Conservation (phyloP, 495 filamentous ascomycete species). For the Peziza echinospora region DNA sequence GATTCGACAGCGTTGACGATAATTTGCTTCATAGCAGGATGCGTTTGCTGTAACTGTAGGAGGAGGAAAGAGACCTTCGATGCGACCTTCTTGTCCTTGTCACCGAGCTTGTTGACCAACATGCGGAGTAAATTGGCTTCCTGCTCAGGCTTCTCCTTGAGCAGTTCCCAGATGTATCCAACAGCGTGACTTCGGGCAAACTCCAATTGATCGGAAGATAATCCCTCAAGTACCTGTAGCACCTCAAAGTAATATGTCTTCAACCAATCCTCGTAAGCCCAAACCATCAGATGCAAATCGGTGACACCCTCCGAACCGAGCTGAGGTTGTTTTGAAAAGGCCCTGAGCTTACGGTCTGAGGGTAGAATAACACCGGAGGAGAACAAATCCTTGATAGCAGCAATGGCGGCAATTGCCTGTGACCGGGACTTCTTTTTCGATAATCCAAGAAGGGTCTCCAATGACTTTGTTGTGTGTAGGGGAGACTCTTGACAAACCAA, state of each 20-base stretch:
- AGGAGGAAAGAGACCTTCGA: slow-evolving; percentile 80
- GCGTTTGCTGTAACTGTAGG: slow-evolving; percentile 65
- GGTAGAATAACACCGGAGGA: slow-evolving; percentile 72
- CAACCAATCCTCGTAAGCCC: slow-evolving; percentile 88
- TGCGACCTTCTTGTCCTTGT: slow-evolving; percentile 79
- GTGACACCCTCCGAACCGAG: slow-evolving; percentile 47
- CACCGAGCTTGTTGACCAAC: slow-evolving; percentile 87
- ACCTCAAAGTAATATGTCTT: slow-evolving; percentile 82
- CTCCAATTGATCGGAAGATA: slow-evolving; percentile 85
- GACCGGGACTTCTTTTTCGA: slow-evolving; percentile 76
- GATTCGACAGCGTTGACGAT: slow-evolving; percentile 65
- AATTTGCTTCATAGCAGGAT: slow-evolving; percentile 80
- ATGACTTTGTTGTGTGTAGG: slow-evolving; percentile 67
- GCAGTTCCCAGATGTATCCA: slow-evolving; percentile 68
- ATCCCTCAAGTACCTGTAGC: slow-evolving; percentile 66
- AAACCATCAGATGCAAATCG: slow-evolving; percentile 55
- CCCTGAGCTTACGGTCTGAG: slow-evolving; percentile 51
- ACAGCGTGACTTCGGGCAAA: slow-evolving; percentile 69
- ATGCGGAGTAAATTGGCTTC: slow-evolving; percentile 82
- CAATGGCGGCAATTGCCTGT: slow-evolving; percentile 79
- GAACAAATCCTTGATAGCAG: slow-evolving; percentile 81
- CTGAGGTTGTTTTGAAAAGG: slow-evolving; percentile 60
- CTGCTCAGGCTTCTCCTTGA: slow-evolving; percentile 93
- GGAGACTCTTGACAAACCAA: slow-evolving; percentile 89
- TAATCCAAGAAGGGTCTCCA: slow-evolving; percentile 59